Conservation (phyloP, 257 asterid genomes). For the Cynanchum wilfordii region DNA sequence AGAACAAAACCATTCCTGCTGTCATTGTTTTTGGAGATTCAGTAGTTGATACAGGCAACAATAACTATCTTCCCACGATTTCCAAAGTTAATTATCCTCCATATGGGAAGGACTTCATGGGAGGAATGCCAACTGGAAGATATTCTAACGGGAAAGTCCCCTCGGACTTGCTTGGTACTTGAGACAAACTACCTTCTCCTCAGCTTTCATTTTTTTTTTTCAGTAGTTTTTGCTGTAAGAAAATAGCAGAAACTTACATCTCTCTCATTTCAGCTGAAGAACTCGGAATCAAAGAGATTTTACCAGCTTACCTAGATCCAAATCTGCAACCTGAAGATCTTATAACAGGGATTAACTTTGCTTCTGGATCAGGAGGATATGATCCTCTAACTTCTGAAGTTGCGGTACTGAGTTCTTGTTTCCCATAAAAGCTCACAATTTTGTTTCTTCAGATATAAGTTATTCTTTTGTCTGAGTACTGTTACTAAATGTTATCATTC, state of each 20-base stretch:
- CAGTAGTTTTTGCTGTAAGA: neutral
- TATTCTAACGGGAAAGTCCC: constrained; percentile 63
- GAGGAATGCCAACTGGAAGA: constrained; percentile 60
- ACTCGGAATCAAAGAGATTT: constrained; percentile 41
- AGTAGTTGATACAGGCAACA: constrained; percentile 56
- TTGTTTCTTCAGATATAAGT: neutral
- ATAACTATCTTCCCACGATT: constrained; percentile 38
- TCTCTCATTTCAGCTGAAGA: constrained; percentile 39
- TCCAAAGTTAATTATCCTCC: constrained; percentile 48
- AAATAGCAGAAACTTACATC: neutral
- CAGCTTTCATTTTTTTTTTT: no score
- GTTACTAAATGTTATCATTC: neutral
- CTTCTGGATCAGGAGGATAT: constrained; percentile 64
- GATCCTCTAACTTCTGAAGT: constrained; percentile 53
- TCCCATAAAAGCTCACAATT: neutral
- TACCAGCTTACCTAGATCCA: constrained; percentile 60
- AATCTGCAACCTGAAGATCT: constrained; percentile 46
- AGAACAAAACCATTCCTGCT: constrained; percentile 32
- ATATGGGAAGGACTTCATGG: constrained; percentile 56
- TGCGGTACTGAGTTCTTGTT: constrained; percentile 20
- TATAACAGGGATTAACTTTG: constrained; percentile 67
- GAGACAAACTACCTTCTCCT: neutral
- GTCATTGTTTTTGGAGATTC: constrained; percentile 59
- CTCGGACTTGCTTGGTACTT: constrained; percentile 49
- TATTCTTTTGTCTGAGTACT: neutral